These are phyloP conservation scores for Phytophthora ohioensis DNA, from an alignment of 352 stramenopile genomes.

Conservation along the genomic window DNA sequence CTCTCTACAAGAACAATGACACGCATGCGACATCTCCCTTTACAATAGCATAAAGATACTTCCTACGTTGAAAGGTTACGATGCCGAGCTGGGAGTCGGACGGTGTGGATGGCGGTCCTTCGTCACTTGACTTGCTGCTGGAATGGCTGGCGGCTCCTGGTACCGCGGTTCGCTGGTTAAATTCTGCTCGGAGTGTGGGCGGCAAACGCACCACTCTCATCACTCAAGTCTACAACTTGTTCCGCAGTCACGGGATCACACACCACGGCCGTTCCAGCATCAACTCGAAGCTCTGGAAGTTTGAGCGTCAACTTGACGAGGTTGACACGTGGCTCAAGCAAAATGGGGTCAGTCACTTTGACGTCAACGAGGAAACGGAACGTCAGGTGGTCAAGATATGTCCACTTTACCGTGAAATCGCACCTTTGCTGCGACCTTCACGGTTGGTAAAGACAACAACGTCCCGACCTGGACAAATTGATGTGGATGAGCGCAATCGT, in stretches of 20 bases:
- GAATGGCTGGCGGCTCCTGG: slow-evolving; percentile 10
- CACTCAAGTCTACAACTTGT: neutral
- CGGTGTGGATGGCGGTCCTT: slow-evolving; percentile 9
- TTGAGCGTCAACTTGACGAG: neutral
- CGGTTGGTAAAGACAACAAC: too few relatives aligned
- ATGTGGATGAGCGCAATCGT: neutral
- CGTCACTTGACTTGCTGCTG: slow-evolving; percentile 33
- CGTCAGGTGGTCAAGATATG: neutral
- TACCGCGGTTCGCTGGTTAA: neutral
- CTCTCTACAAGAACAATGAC: slow-evolving; percentile 1
- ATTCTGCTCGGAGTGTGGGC: neutral
- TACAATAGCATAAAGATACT: slow-evolving; percentile 8
- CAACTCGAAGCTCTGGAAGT: slow-evolving; percentile 2
- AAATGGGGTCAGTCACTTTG: neutral
- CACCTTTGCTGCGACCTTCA: neutral
- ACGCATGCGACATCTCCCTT: slow-evolving; percentile 9
- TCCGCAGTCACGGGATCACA: neutral
- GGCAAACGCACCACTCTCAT: neutral
- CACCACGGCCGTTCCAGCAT: neutral
- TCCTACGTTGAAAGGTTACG: slow-evolving; percentile 1
- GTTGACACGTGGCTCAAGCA: neutral
- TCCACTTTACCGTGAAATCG: slow-evolving; percentile 3
- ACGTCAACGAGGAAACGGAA: neutral
- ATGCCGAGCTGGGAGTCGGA: slow-evolving; percentile 27
- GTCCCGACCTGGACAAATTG: neutral